Evolutionary conservation across 306 rosid species (phyloP).

Genomic region (Quercus suber): DNA sequence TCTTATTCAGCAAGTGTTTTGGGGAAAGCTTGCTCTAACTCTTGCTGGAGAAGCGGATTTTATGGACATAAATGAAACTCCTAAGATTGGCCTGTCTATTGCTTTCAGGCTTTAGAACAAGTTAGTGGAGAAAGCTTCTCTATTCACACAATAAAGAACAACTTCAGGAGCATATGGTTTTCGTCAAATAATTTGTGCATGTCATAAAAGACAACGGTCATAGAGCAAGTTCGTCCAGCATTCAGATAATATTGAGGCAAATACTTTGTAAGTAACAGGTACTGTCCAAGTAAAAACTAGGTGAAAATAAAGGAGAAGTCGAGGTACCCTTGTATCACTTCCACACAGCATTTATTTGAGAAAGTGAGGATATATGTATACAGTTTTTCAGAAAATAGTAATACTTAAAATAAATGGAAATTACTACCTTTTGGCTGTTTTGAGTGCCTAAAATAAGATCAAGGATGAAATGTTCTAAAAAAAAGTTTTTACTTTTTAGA

Average conservation of each 20-base stretch:
- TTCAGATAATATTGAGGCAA: neutral
- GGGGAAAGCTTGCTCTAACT: slow-evolving; percentile 43
- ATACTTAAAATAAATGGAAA: neutral
- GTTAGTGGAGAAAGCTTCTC: neutral
- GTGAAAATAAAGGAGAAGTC: neutral
- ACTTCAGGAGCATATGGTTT: too few relatives aligned
- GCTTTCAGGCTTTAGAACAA: slow-evolving; percentile 43
- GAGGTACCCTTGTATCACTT: neutral
- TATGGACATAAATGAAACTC: slow-evolving; percentile 16
- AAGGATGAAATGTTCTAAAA: too few relatives aligned
- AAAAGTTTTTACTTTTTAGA: too few relatives aligned
- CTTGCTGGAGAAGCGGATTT: slow-evolving; percentile 64
- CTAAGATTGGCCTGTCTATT: slow-evolving; percentile 56
- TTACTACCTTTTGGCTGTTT: neutral
- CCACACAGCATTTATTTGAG: neutral
- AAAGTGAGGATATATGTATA: neutral
- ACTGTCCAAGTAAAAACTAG: neutral
- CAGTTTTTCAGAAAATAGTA: neutral
- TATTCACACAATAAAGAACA: neutral
- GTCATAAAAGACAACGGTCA: neutral
- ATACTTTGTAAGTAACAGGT: neutral
- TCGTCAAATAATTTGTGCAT: too few relatives aligned
- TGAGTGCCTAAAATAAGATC: neutral
- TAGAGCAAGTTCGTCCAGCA: neutral
- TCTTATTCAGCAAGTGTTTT: slow-evolving; percentile 52